These are phyloP conservation scores for Tillandsia leiboldiana DNA, from an alignment of 176 grass and related monocot genomes.

Conservation along the genomic window DNA sequence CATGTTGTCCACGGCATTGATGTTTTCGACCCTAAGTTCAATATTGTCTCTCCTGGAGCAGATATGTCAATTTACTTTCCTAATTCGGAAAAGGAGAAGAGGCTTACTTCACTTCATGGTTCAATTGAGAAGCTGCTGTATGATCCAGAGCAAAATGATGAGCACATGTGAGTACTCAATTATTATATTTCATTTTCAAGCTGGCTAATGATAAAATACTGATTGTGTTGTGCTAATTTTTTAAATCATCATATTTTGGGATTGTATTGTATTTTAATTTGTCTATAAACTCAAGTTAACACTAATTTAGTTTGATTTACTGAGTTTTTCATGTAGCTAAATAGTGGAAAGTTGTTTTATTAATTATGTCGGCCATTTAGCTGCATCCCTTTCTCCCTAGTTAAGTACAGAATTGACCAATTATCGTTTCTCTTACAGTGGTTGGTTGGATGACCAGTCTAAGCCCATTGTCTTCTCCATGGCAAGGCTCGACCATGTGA, in stretches of 20 bases:
- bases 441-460: conserved; percentile 64
- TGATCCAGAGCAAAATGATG: conserved; percentile 66
- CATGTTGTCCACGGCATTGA: conserved; percentile 88
- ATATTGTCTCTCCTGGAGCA: conserved; percentile 87
- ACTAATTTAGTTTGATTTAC: too few species aligned
- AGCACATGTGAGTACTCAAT: conserved; percentile 69
- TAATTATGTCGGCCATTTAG: too few species aligned
- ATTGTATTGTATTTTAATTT: not conserved
- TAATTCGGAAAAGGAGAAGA: conserved; percentile 52
- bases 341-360: too few species aligned
- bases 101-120: conserved; percentile 77
- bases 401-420: not conserved
- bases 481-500: conserved; percentile 83
- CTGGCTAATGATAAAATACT: not conserved
- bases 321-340: too few species aligned
- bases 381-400: too few species aligned
- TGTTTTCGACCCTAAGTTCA: conserved; percentile 99
- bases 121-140: conserved; percentile 77
- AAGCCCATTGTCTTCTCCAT: conserved; percentile 96
- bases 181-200: not conserved
- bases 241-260: not conserved
- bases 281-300: too few species aligned
- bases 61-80: conserved; percentile 95
- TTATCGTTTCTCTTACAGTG: conserved; percentile 37
- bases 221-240: not conserved